phyloP scores from a whole-genome alignment of 2,329 filamentous ascomycete species.

The Cordyceps farinosa region DNA sequence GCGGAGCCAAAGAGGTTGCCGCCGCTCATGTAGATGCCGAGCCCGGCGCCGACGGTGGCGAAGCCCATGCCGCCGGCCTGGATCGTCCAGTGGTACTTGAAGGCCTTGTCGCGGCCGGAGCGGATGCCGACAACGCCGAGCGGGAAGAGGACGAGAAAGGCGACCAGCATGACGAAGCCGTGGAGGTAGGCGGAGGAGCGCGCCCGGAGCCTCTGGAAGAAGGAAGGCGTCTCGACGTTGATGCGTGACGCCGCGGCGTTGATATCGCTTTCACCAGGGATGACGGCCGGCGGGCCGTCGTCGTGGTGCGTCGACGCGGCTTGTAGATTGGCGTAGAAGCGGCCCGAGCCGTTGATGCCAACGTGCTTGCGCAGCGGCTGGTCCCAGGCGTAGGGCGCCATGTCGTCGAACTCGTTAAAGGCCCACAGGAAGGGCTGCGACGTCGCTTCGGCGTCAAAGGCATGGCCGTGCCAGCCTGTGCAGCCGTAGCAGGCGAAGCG shows the following conservation, averaged over 20 bases:
- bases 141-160: slow-evolving; percentile 15
- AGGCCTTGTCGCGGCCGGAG: slow-evolving; percentile 12
- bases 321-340: slow-evolving; percentile 17
- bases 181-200: slow-evolving; percentile 15
- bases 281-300: not conserved
- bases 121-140: slow-evolving; percentile 18
- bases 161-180: slow-evolving; percentile 15
- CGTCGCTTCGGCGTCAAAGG: not conserved
- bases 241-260: slow-evolving; percentile 5
- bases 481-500: slow-evolving; percentile 15
- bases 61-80: slow-evolving; percentile 1
- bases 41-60: slow-evolving; percentile 2
- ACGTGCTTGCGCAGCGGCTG: slow-evolving; percentile 15
- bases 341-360: slow-evolving; percentile 15
- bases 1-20: slow-evolving; percentile 12
- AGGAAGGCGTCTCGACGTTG: not conserved
- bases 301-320: slow-evolving; percentile 12
- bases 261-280: not conserved
- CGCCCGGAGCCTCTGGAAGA: not conserved
- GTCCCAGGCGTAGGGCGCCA: slow-evolving; percentile 14
- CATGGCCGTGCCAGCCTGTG: slow-evolving; percentile 12
- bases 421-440: slow-evolving; percentile 18
- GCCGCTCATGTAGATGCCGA: slow-evolving; percentile 14
- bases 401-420: slow-evolving; percentile 15
- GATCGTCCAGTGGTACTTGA: slow-evolving; percentile 18